These are phyloP conservation scores for Entomortierella parvispora DNA, from an alignment of 192 early-diverging fungal species.

Conservation along the genomic window DNA sequence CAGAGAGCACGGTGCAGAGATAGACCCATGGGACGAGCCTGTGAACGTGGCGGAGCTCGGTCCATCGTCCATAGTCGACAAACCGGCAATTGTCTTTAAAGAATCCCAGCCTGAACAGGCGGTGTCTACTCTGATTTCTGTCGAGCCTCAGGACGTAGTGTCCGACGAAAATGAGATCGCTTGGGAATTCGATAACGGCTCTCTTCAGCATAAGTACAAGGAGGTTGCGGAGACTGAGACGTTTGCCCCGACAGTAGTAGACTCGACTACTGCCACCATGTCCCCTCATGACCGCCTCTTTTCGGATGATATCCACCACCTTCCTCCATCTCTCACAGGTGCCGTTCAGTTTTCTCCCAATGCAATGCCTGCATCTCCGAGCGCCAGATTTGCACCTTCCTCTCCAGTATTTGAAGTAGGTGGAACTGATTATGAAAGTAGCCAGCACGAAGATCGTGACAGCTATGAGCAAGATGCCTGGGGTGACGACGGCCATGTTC, in stretches of 20 bases:
- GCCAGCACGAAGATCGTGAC: no score
- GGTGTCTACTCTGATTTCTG: background rate
- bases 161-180: background rate
- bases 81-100: no score
- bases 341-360: background rate
- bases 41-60: no score
- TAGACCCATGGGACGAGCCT: no score
- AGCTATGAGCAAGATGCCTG: background rate
- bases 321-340: background rate
- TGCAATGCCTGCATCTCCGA: no score
- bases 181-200: slow-evolving; percentile 2
- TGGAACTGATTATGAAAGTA: no score
- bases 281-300: slow-evolving; percentile 13
- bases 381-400: no score
- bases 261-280: background rate
- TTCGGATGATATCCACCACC: background rate
- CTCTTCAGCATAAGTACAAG: background rate
- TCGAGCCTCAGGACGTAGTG: background rate
- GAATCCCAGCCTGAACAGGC: no score
- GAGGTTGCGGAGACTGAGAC: background rate
- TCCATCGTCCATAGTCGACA: no score
- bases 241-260: background rate
- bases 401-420: background rate
- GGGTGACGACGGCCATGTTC: background rate
- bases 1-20: no score